phyloP scores from a whole-genome alignment of 768 basidiomycete genomes.

The Lyophyllum atratum region DNA sequence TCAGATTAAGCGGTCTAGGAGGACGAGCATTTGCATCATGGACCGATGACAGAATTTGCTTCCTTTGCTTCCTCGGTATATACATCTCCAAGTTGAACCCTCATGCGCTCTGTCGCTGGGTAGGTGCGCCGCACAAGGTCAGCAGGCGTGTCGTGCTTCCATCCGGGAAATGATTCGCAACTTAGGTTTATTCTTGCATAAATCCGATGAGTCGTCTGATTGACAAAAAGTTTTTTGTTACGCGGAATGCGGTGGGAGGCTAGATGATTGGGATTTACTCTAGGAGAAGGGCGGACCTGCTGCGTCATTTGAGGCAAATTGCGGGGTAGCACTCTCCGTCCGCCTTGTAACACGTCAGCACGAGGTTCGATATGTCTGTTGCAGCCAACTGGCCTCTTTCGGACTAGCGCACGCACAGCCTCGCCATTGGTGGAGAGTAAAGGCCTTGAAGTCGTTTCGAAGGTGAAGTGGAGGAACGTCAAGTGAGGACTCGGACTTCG shows the following conservation, averaged over 20 bases:
- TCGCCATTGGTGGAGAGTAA: no score
- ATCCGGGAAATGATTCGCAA: constrained; percentile 23
- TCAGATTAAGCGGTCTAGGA: no score
- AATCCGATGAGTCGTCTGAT: constrained; percentile 29
- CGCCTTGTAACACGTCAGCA: no score
- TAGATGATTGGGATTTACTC: not conserved
- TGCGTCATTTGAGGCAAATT: constrained; percentile 53
- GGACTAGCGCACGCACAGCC: no score
- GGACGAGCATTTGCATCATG: no score
- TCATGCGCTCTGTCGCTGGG: constrained; percentile 38
- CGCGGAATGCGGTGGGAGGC: no score
- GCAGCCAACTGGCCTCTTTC: no score
- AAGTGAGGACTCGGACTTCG: no score
- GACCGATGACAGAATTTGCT: constrained; percentile 52
- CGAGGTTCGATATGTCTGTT: no score
- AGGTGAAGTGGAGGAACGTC: no score
- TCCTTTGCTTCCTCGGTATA: constrained; percentile 42
- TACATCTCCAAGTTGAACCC: constrained; percentile 65
- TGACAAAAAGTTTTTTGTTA: not conserved
- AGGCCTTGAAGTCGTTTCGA: no score
- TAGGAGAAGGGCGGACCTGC: constrained; percentile 36
- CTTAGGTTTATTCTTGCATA: constrained; percentile 51
- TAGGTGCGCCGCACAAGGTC: constrained; percentile 1
- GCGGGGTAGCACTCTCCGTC: constrained; percentile 71
- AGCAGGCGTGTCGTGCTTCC: not conserved